Percentiles rank a stretch among this genome's conserved stretches.
These are phyloP conservation scores for Kitagawia praeruptora DNA, from an alignment of 129 eudicot species.

Conservation along the genomic window DNA sequence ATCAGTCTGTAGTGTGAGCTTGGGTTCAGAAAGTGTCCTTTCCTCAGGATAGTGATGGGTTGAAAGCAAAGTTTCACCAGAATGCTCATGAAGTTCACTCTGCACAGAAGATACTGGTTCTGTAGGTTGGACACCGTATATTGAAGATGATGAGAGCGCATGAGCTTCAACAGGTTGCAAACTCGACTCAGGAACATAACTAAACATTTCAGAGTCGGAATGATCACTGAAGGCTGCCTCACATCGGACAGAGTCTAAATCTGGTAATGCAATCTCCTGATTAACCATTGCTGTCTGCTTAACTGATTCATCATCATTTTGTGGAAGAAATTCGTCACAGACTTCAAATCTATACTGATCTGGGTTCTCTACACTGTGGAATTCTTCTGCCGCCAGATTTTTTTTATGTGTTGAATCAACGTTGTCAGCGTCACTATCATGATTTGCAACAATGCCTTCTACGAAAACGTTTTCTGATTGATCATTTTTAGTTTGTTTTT, in stretches of 20 bases:
- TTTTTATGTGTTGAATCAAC: slow-evolving; percentile 14
- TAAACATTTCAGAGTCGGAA: slow-evolving; percentile 20
- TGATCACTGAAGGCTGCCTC: slow-evolving; percentile 16
- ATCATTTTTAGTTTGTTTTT: slow-evolving; percentile 14
- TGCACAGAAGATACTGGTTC: slow-evolving; percentile 17
- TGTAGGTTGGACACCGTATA: slow-evolving; percentile 16
- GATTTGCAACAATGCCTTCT: slow-evolving; percentile 12
- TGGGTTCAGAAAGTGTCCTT: slow-evolving; percentile 14
- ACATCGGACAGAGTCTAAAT: slow-evolving; percentile 13
- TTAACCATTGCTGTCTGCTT: slow-evolving; percentile 15
- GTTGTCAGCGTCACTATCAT: slow-evolving; percentile 13
- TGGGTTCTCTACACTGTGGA: slow-evolving; percentile 13
- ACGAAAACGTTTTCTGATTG: slow-evolving; percentile 14
- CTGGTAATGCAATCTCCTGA: slow-evolving; percentile 21
- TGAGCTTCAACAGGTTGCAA: slow-evolving; percentile 10
- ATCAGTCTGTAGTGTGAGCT: slow-evolving; percentile 14
- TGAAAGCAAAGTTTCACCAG: slow-evolving; percentile 20
- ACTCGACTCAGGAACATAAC: slow-evolving; percentile 16
- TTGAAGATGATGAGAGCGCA: slow-evolving; percentile 16
- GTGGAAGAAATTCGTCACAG: slow-evolving; percentile 3
- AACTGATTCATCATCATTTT: slow-evolving; percentile 23
- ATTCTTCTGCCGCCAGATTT: slow-evolving; percentile 18
- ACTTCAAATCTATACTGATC: slow-evolving; percentile 17
- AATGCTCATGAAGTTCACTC: slow-evolving; percentile 17
- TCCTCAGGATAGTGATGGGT: slow-evolving; percentile 12